These are phyloP conservation scores for Phytophthora pistaciae DNA, from an alignment of 352 stramenopile genomes.

Conservation along the genomic window DNA sequence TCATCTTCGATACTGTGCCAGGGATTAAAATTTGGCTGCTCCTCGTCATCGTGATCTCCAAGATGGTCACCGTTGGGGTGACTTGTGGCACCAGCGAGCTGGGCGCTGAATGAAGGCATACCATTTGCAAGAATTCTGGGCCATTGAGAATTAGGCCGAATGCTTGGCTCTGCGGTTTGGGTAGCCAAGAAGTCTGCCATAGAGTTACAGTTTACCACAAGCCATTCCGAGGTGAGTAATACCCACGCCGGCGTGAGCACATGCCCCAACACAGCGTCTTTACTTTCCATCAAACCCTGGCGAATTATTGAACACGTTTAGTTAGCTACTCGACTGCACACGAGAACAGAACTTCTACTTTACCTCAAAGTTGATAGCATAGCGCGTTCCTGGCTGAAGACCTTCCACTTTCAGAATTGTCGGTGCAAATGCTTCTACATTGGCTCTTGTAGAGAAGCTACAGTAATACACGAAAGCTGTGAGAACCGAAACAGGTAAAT, in stretches of 20 bases:
- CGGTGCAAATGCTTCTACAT: constrained; percentile 56
- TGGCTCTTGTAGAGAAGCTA: constrained; percentile 35
- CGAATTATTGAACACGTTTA: not conserved
- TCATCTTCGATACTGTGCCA: constrained; percentile 67
- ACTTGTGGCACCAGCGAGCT: constrained; percentile 37
- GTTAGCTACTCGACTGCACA: not conserved
- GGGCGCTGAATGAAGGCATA: constrained; percentile 47
- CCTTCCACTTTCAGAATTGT: constrained; percentile 72
- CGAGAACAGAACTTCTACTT: not conserved
- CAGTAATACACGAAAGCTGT: not conserved
- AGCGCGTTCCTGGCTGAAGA: constrained; percentile 60
- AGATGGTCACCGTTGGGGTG: constrained; percentile 52
- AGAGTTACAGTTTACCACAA: constrained; percentile 62
- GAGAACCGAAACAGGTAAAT: not conserved
- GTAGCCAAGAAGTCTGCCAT: constrained; percentile 31
- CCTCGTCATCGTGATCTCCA: constrained; percentile 41
- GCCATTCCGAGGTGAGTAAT: constrained; percentile 56
- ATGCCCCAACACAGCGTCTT: constrained; percentile 30
- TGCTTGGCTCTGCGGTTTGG: not conserved
- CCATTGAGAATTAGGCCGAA: constrained; percentile 41
- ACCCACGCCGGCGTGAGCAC: constrained; percentile 50
- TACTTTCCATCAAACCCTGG: constrained; percentile 51
- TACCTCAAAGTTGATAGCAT: constrained; percentile 71
- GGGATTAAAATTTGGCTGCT: constrained; percentile 60
- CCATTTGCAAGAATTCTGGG: constrained; percentile 44